Percentiles rank a stretch among this genome's conserved stretches.
These are phyloP conservation scores for Trametes elegans DNA, from an alignment of 768 basidiomycete genomes.

Conservation along the genomic window DNA sequence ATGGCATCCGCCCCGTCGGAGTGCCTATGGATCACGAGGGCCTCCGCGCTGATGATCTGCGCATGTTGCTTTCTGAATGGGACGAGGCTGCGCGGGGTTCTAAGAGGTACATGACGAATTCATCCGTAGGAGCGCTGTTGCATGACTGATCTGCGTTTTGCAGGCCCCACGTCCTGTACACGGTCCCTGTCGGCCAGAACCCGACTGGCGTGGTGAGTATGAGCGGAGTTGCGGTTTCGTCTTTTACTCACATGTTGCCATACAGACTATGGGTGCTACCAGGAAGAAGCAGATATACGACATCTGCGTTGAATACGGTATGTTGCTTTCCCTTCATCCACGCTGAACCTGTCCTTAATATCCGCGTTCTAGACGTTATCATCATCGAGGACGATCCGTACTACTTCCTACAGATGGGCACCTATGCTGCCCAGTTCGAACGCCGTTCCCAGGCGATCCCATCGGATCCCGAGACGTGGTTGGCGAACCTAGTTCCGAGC, in stretches of 20 bases:
- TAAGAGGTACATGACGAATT: constrained; percentile 43
- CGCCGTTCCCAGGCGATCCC: constrained; percentile 23
- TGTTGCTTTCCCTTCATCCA: constrained; percentile 4
- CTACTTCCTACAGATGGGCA: constrained; percentile 65
- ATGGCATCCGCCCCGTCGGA: constrained; percentile 46
- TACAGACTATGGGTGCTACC: constrained; percentile 59
- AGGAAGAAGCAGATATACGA: constrained; percentile 80
- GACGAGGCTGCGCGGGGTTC: constrained; percentile 54
- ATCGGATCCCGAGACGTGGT: constrained; percentile 39
- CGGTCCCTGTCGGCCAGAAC: constrained; percentile 81
- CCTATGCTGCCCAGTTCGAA: constrained; percentile 46
- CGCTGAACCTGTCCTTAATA: not conserved
- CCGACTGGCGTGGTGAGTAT: constrained; percentile 67
- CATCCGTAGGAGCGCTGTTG: not conserved
- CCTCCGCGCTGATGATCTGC: constrained; percentile 60
- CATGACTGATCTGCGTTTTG: constrained; percentile 1
- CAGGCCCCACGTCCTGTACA: constrained; percentile 73
- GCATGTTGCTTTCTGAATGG: constrained; percentile 63
- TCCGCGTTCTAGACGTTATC: constrained; percentile 52
- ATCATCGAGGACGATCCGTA: constrained; percentile 88
- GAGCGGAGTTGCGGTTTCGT: not conserved
- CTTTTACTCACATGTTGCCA: not conserved
- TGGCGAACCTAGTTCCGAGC: constrained; percentile 57
- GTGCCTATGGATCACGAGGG: constrained; percentile 72
- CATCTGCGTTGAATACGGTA: constrained; percentile 80